phyloP scores from a whole-genome alignment of 2,329 filamentous ascomycete species.

The Paracorniculantispora psalliotae region DNA sequence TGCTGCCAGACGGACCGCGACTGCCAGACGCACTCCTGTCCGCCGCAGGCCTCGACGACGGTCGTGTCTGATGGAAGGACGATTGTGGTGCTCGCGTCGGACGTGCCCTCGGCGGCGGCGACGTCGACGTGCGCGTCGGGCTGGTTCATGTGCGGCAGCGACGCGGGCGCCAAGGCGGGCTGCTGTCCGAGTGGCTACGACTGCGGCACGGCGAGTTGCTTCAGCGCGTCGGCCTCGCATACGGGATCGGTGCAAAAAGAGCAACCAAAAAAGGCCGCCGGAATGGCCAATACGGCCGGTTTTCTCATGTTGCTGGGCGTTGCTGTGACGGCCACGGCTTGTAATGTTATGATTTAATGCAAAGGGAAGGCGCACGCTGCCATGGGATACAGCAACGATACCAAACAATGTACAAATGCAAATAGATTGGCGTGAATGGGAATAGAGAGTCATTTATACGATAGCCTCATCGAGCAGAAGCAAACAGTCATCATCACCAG shows the following conservation, averaged over 20 bases:
- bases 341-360: neutral
- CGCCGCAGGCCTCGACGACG: constrained; percentile 53
- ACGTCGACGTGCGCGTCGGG: constrained; percentile 63
- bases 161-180: constrained; percentile 60
- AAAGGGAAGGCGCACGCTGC: neutral
- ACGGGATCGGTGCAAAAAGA: constrained; percentile 55
- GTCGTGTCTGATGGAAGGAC: constrained; percentile 66
- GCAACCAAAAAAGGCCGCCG: constrained; percentile 2
- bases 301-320: neutral
- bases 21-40: constrained; percentile 77
- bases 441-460: neutral
- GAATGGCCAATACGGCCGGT: neutral
- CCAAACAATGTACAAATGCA: neutral
- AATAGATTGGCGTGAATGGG: neutral
- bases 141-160: constrained; percentile 67
- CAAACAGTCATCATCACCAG: too few species aligned
- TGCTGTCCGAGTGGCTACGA: constrained; percentile 78
- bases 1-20: constrained; percentile 86
- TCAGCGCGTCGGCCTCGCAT: constrained; percentile 45
- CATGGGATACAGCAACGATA: neutral
- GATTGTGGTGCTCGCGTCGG: constrained; percentile 57
- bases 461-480: too few species aligned
- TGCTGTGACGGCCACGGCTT: neutral
- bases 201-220: constrained; percentile 71
- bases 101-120: constrained; percentile 36